Base-by-base conservation (phyloP, 176 grass and related monocot genomes). In the Thinopyrum elongatum region DNA sequence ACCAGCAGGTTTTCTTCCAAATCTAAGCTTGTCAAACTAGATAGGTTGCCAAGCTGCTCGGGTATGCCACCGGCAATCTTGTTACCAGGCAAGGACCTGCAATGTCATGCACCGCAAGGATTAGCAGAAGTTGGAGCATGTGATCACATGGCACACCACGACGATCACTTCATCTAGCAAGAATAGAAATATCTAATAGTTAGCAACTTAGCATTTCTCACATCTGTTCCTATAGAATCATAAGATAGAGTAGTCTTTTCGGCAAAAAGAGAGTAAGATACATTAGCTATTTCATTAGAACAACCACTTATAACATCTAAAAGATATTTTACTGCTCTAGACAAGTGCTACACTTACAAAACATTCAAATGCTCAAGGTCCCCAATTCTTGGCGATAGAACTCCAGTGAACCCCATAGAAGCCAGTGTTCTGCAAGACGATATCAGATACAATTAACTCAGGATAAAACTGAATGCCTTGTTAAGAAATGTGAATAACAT, bases 361-460 rank as follows among this genome's bases (percentile, higher is more conserved):
- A 94, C 89, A 92, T 78, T 95, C 82, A 98, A 93, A 87, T 89
- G 89, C 15, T 89, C 70, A 13, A 98, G 89, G 5, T 95, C 89
- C 78, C 95, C 95, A 70, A 98, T 98, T 86, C 89, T 90, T 92
- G 93, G 81, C 28, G 95, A 98, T 34, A 98, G 68, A 79, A 88
- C 84, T 81, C 95, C 95, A 58, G 84, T 94, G 82, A 98, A 98
- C 80, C 95, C 95, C 93, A 98, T 92, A 76, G 88, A 89, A 89
- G 95, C 90, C 86, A 98, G 84, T 79, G 95, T 95, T 87, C 95
- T 98, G 91, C 88, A 87, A 30, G 57, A 83, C 49, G 29, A 33
- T 30, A 82, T 83, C 79, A 72, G 39, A 64, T 49, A 72, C 29
- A 25, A 35, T 76, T 60, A 64, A 86, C 61, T 86, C 31, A 22